Conservation (phyloP, 2,329 filamentous ascomycete species). For the Nemania serpens region DNA sequence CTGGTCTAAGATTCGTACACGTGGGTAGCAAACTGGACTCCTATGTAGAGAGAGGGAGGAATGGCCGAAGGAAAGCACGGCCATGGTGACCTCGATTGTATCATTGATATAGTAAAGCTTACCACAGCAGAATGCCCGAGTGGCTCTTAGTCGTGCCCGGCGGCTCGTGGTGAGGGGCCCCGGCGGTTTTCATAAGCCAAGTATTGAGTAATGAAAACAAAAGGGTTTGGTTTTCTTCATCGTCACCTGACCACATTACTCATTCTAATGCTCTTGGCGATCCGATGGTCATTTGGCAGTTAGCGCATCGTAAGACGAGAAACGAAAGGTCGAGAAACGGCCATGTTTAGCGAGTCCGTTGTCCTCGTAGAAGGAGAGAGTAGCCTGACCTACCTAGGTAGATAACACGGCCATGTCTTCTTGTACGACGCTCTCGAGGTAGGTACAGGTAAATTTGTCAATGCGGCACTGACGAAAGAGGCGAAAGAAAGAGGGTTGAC, state of each 20-base stretch:
- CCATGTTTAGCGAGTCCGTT: neutral
- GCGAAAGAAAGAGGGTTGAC: conserved; percentile 10
- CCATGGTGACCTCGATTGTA: conserved; percentile 2
- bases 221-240: conserved; percentile 45
- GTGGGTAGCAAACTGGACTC: conserved; percentile 15
- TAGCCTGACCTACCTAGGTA: too few relatives aligned
- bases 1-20: conserved; percentile 14
- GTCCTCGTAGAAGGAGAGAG: neutral
- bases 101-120: conserved; percentile 30
- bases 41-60: neutral
- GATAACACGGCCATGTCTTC: too few relatives aligned
- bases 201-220: conserved; percentile 57
- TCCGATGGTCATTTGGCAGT: neutral
- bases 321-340: neutral
- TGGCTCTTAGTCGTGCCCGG: conserved; percentile 18
- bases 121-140: conserved; percentile 23
- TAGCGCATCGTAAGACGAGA: neutral
- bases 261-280: conserved; percentile 25
- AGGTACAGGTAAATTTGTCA: too few relatives aligned
- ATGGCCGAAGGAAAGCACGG: conserved; percentile 6
- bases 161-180: conserved; percentile 23
- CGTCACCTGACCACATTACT: conserved; percentile 44
- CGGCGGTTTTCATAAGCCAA: conserved; percentile 38
- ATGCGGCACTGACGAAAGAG: conserved; percentile 18
- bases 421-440: too few relatives aligned